Evolutionary conservation across 164 flowering plant genomes (phyloP), one percentile per base, ranked within the genome.

Genomic region (Litsea cubeba): DNA sequence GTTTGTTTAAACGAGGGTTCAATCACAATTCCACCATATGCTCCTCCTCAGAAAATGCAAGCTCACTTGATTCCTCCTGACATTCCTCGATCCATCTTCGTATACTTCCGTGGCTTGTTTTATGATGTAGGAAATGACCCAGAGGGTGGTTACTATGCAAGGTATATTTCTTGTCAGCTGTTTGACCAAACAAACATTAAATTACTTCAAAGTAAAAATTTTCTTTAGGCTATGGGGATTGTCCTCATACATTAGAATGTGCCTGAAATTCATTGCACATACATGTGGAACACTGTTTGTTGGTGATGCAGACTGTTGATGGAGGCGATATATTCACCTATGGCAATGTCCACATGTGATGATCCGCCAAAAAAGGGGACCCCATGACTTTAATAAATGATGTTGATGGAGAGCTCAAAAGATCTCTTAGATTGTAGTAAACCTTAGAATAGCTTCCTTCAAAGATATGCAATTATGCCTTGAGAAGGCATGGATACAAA

Each of bases 31-130:
- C 99, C 98, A 62, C 99, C 99, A 14, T 95, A 91, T 86, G 99
- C 99, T 58, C 99, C 99, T 68, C 98, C 97, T 12, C 93, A 95
- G 84, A 95, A 95, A 79, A 95, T 95, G 97, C 93, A 93, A 72
- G 70, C 97, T 69, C 99, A 95, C 83, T 81, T 95, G 77, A 95
- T 95, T 75, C 93, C 98, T 72, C 96, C 90, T 11, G 83, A 85
- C 68, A 89, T 82, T 74, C 98, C 97, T 20, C 84, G 99, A 25
- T 93, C 99, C 74, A 95, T 95, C 78, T 95, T 95, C 84, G 99
- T 95, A 57, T 95, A 95, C 77, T 95, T 95, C 81, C 81, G 99
- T 5, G 99, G 99, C n/a, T 74, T 95, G 81, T 95, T 95, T 83
- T 93, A 91, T 80, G 99, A 95, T 74, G 95, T 93, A 1, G 90